phyloP scores from a whole-genome alignment of 1,284 basidiomycete species.

The Xerocomus nothofagi region DNA sequence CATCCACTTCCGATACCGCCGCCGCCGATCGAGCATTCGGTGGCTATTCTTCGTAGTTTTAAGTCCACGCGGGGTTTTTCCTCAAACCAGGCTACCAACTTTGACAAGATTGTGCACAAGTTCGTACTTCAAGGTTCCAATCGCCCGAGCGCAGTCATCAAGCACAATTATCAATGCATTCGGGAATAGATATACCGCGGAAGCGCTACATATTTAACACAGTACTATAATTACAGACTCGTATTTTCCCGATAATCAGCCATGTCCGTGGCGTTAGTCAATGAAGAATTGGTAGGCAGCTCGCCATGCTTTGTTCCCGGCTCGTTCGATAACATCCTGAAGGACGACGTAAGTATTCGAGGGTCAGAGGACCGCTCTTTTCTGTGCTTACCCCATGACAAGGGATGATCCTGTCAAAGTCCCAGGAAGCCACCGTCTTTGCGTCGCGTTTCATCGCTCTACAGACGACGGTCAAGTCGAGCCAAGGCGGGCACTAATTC shows the following conservation, averaged over 20 bases:
- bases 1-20: neutral
- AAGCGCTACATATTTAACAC: constrained; percentile 9
- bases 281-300: constrained; percentile 39
- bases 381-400: constrained; percentile 78
- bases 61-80: neutral
- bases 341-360: constrained; percentile 8
- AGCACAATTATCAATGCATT: neutral
- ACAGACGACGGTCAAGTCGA: neutral
- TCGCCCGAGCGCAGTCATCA: neutral
- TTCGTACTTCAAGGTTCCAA: neutral
- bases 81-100: neutral
- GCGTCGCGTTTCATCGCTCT: constrained; percentile 77
- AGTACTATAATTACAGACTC: neutral
- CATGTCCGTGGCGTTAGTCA: constrained; percentile 10
- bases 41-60: neutral
- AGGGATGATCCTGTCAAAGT: constrained; percentile 88
- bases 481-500: neutral
- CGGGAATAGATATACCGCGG: neutral
- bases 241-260: neutral
- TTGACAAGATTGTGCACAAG: neutral
- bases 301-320: constrained; percentile 72
- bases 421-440: constrained; percentile 75
- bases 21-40: neutral
- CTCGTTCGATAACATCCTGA: constrained; percentile 78
- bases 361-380: neutral